These are phyloP conservation scores for Globisporangium acanthophoron DNA, from an alignment of 352 stramenopile genomes.

Conservation along the genomic window DNA sequence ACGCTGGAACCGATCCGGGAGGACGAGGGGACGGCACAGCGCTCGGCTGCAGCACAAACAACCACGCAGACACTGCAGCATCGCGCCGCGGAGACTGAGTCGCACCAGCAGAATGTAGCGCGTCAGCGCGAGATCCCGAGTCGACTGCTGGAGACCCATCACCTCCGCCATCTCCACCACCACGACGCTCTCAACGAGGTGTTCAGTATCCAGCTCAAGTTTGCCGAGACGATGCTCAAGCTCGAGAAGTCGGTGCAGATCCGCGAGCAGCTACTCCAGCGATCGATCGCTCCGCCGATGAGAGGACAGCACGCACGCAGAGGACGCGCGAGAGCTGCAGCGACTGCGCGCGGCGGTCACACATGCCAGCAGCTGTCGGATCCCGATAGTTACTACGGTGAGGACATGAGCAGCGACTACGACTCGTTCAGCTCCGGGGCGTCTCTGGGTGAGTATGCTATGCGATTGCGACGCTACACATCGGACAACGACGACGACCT, in stretches of 20 bases:
- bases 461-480: slow-evolving; percentile 3
- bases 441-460: slow-evolving; percentile 22
- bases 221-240: slow-evolving; percentile 68
- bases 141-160: neutral
- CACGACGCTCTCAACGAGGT: slow-evolving; percentile 52
- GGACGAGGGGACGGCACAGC: neutral
- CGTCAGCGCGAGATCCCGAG: neutral
- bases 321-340: neutral
- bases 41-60: neutral
- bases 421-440: slow-evolving; percentile 30
- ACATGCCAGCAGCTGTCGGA: neutral
- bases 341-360: slow-evolving; percentile 1
- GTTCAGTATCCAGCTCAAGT: slow-evolving; percentile 59
- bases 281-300: neutral
- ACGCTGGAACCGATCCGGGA: slow-evolving; percentile 30
- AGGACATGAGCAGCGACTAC: slow-evolving; percentile 6
- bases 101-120: neutral
- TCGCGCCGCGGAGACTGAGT: neutral
- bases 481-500: neutral
- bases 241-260: slow-evolving; percentile 62
- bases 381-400: slow-evolving; percentile 20
- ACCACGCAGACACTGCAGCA: neutral
- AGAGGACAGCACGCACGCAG: neutral
- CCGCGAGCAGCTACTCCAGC: slow-evolving; percentile 39
- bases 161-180: neutral